Evolutionary conservation across 2,329 filamentous ascomycete genomes (phyloP), one percentile per base, ranked within the genome.

Genomic region (Ophioceras dolichostomum): DNA sequence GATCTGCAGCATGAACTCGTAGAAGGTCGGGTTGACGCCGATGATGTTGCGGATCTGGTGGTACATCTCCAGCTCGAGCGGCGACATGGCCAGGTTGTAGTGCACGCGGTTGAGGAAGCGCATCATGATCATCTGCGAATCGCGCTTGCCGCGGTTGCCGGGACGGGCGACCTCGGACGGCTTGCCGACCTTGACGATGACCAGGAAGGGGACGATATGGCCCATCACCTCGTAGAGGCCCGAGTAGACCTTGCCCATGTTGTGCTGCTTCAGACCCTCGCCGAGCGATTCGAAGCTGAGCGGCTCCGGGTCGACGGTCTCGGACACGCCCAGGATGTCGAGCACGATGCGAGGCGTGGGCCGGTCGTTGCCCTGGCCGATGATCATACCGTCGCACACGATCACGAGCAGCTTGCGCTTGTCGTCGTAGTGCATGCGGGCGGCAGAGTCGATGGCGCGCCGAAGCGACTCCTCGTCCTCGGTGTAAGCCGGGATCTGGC

Each of bases 31-130:
- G 58, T 98, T 95, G 47, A 98, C 91, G 42, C 91, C 91, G 45
- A 98, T 98, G 47, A 98, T 93, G 62, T 98, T 98, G 42, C 88
- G 80, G 52, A 98, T 94, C 54, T 98, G 91, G 57, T 98, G 91
- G 56, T 94, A 91, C 76, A 98, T 94, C 59, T 98, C 91, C 38
- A 98, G 73, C 59, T 98, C 91, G 49, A 98, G 70, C 4, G 91
- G 91, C 51, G 80, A 94, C 91, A 98, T 98, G 17, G 91, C 67
- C 39, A 89, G 68, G 57, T 95, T 95, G 70, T 98, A 95, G 65
- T 98, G 91, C 34, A 98, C 87, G 46, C 91, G 85, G 72, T 98
- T 96, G 54, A 98, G 75, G 79, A 98, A 98, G 45, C 91, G 82
- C 91, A 98, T 98, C 43, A 96, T 65, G 45, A 98, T 71, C 81